These are phyloP conservation scores for Prunus campanulata DNA, from an alignment of 306 rosid genomes.

Conservation along the genomic window DNA sequence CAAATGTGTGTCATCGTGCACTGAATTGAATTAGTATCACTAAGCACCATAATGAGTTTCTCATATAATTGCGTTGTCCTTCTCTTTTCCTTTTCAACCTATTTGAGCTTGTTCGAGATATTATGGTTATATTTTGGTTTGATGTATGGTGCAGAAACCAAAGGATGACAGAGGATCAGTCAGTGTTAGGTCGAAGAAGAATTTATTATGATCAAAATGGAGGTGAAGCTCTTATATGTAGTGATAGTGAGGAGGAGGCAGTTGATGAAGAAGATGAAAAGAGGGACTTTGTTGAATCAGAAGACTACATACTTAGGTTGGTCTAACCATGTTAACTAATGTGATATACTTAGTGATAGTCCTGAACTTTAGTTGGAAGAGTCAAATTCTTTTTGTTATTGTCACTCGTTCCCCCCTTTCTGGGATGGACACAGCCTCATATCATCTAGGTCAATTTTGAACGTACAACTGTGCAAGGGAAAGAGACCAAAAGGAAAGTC, in stretches of 20 bases:
- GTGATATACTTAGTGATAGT: background rate
- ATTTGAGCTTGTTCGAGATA: constrained; percentile 12
- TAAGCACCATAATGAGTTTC: too few species aligned
- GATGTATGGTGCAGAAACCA: constrained; percentile 70
- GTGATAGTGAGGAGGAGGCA: constrained; percentile 96
- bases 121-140: constrained; percentile 14
- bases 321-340: constrained; percentile 37
- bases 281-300: constrained; percentile 77
- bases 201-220: constrained; percentile 97
- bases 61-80: constrained; percentile 12
- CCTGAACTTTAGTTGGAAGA: background rate
- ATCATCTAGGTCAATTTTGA: background rate
- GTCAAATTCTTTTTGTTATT: background rate
- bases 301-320: constrained; percentile 91
- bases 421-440: background rate
- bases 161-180: constrained; percentile 99
- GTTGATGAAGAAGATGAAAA: constrained; percentile 91
- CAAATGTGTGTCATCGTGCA: background rate
- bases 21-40: background rate
- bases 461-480: background rate
- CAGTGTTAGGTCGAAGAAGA: constrained; percentile 92
- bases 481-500: background rate
- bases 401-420: background rate
- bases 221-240: constrained; percentile 96
- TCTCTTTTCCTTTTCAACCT: constrained; percentile 7